Evolutionary conservation across 345 rosid genomes (phyloP).

Genomic region (Schrenkiella parvula): DNA sequence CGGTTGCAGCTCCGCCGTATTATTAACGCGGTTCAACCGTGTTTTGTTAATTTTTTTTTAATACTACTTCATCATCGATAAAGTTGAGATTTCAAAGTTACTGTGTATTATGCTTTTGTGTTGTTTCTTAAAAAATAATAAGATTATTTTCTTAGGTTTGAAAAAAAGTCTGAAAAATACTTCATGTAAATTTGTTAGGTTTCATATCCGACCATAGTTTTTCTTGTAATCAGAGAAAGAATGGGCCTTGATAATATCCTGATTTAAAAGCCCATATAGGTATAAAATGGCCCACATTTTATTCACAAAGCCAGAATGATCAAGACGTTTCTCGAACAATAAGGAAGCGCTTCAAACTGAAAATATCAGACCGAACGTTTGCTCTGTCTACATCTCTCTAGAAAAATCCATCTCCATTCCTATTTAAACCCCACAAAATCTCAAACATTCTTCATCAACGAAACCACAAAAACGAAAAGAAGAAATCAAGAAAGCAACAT

Average conservation of each 20-base stretch:
- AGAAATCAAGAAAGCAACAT: background rate
- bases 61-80: no score
- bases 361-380: background rate
- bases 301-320: background rate
- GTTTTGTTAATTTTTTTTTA: no score
- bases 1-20: background rate
- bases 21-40: no score
- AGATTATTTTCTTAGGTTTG: no score
- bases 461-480: background rate
- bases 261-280: background rate
- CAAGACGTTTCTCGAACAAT: conserved; percentile 26
- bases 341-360: conserved; percentile 6
- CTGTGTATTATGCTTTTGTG: no score
- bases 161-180: no score
- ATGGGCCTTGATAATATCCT: background rate
- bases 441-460: background rate
- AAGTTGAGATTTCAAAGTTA: no score
- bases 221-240: no score
- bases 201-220: no score
- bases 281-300: background rate
- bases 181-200: no score
- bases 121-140: no score
- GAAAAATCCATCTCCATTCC: conserved; percentile 11
- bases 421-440: background rate
- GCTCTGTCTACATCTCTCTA: conserved; percentile 14